Base-by-base conservation (phyloP, 495 filamentous ascomycete species). In the Podospora pseudopauciseta region DNA sequence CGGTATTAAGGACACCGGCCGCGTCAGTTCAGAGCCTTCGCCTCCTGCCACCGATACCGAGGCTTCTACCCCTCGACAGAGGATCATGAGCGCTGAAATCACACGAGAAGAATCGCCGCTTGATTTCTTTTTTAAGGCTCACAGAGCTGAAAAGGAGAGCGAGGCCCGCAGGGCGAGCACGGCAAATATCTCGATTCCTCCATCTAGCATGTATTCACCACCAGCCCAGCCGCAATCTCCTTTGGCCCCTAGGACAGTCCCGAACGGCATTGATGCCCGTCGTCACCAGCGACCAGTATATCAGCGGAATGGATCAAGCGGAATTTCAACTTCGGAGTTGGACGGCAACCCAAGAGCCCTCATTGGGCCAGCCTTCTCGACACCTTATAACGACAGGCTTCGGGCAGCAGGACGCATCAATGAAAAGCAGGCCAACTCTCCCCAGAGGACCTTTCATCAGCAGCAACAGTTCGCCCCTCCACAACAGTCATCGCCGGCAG, bases 121-220 rank as follows among this genome's bases (percentile, higher is more conserved):
- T 9, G 93, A 97, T 70, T 83, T 94, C 64, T 87, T 98, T 69
- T 97, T 98, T 82, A 89, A 89, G 66, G 92, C 92, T 55, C 91
- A 96, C 71, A 85, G 90, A 56, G 89, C 90, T 68, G 89, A 93
- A 72, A 91, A 88, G 73, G 89, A 88, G 49, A 81, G 86, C 68
- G 81, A 80, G 68, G 39, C 39, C 9, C 84, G 77, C 69, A 77
- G 77, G 78, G 84, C 80, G 72, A 88, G 77, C 68, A 80, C 73
- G 61, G 76, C 68, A 65, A 78, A 78, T 65, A 73, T 72, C 34
- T 72, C 72, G 66, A 71, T 62, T 0, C 66, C 68, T 3, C 62
- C 65, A 54, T 70, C 76, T 4, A 70, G 75, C 3, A 76, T 80
- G 0, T 80, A 78, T 60, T 84, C 74, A 2, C 77, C 79, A 26